phyloP scores from a whole-genome alignment of 2,329 filamentous ascomycete genomes.

The Paecilomyces fulvus region DNA sequence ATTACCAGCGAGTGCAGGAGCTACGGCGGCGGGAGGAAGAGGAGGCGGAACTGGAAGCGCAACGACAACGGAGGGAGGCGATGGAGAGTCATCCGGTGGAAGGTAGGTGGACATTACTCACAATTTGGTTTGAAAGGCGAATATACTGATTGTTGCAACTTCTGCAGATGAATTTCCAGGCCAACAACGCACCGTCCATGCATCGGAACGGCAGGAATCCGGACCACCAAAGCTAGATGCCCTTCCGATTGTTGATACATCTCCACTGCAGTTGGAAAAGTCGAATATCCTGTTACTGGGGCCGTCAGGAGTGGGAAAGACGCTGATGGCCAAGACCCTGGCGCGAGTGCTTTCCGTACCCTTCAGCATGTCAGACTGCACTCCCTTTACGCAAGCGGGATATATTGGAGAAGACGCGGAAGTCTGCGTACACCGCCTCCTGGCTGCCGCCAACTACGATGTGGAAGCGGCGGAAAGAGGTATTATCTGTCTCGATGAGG shows the following conservation, averaged over 20 bases:
- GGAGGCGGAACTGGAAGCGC: constrained; percentile 63
- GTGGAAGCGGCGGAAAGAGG: constrained; percentile 76
- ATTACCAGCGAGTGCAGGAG: constrained; percentile 81
- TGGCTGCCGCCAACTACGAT: constrained; percentile 86
- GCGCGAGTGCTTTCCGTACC: constrained; percentile 91
- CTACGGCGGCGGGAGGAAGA: constrained; percentile 69
- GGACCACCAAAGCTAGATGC: constrained; percentile 17
- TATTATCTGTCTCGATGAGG: constrained; percentile 92
- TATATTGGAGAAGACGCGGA: constrained; percentile 99
- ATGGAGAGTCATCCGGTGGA: constrained; percentile 66
- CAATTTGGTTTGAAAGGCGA: background rate
- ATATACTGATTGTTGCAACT: constrained; percentile 4
- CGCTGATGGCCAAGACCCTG: constrained; percentile 81
- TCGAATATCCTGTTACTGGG: constrained; percentile 88
- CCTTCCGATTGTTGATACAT: constrained; percentile 44
- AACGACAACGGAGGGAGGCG: constrained; percentile 62
- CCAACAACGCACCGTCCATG: constrained; percentile 46
- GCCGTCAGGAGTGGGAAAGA: constrained; percentile 93
- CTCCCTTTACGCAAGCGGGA: constrained; percentile 88
- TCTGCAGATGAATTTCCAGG: constrained; percentile 53
- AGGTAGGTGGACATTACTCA: constrained; percentile 43
- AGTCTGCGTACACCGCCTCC: constrained; percentile 78
- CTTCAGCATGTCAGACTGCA: constrained; percentile 92
- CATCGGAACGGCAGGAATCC: constrained; percentile 21
- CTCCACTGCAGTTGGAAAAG: constrained; percentile 75